Evolutionary conservation across 2,329 filamentous ascomycete genomes (phyloP), one percentile per base, ranked within the genome.

Genomic region (Diaporthe amygdali): DNA sequence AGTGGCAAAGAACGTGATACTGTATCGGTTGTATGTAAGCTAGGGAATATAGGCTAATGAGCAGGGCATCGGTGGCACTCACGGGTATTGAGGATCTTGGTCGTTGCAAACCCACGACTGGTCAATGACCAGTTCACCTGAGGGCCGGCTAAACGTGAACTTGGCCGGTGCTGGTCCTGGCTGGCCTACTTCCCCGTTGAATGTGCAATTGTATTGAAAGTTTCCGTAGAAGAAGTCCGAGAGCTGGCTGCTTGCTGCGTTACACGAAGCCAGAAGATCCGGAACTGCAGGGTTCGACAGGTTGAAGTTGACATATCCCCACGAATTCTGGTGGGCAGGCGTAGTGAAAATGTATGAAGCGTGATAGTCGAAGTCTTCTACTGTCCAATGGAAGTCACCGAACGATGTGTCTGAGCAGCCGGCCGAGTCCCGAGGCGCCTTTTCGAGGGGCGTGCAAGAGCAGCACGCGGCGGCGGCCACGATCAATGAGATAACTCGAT

Each of bases 151-250:
- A 74, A 82, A 89, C 66, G 80, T 80, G 72, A 88, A 89, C 0
- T 76, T 81, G 3, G 82, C 82, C 55, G 77, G 75, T 32, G 79
- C 77, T 66, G 74, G 68, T 17, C 71, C 73, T 67, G 74, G 68
- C 34, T 71, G 71, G 7, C 49, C 66, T n/a, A 73, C 74, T 3
- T 75, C 75, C 12, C 77, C 75, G 9, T 76, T 76, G n/a, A 77
- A 72, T 2, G 75, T 74, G 81, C 87, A 89, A 9, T 77, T 76
- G 80, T 87, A 88, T 54, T 75, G 66, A 41, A 82, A 22, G 64
- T 77, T 82, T 74, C 85, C 86, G 77, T 85, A 87, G 80, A 87
- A 89, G 76, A 87, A 88, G 74, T 86, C 83, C 12, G 63, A 71
- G 6, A 87, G 81, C 77, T 82, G 81, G 73, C 74, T 78, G 77